Evolutionary conservation across 2,329 filamentous ascomycete species (phyloP).

Genomic region (Aspergillus melleus): DNA sequence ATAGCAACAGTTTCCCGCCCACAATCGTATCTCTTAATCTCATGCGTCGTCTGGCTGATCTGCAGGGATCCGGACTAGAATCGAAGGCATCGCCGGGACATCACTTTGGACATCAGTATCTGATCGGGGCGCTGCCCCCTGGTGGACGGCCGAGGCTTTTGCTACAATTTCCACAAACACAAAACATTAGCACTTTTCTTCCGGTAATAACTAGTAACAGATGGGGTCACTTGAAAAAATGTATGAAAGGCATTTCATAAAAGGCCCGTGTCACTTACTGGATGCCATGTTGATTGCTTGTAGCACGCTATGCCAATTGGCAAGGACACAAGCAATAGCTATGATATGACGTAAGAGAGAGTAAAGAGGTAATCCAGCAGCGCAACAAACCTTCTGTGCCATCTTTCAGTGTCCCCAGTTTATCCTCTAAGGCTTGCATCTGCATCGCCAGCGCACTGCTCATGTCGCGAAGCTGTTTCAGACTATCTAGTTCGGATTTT

Average conservation of each 20-base stretch:
- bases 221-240: not conserved
- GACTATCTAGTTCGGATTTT: slow-evolving; percentile 61
- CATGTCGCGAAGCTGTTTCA: slow-evolving; percentile 62
- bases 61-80: slow-evolving; percentile 45
- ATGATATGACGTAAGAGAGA: slow-evolving; percentile 2
- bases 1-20: not conserved
- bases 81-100: slow-evolving; percentile 60
- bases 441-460: slow-evolving; percentile 62
- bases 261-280: slow-evolving; percentile 46
- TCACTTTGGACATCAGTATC: slow-evolving; percentile 49
- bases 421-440: slow-evolving; percentile 63
- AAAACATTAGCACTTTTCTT: slow-evolving; percentile 5
- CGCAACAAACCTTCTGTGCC: slow-evolving; percentile 57
- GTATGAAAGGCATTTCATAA: not conserved
- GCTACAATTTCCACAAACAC: slow-evolving; percentile 16
- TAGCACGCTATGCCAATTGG: slow-evolving; percentile 67
- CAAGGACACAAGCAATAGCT: slow-evolving; percentile 66
- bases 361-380: slow-evolving; percentile 6
- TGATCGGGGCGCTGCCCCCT: slow-evolving; percentile 15
- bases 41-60: slow-evolving; percentile 2
- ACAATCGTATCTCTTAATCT: not conserved
- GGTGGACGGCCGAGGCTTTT: slow-evolving; percentile 26
- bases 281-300: slow-evolving; percentile 65
- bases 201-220: not conserved
- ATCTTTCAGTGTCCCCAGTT: slow-evolving; percentile 60